Evolutionary conservation across 352 stramenopile species (phyloP).

Genomic region (Elongisporangium prolatum): DNA sequence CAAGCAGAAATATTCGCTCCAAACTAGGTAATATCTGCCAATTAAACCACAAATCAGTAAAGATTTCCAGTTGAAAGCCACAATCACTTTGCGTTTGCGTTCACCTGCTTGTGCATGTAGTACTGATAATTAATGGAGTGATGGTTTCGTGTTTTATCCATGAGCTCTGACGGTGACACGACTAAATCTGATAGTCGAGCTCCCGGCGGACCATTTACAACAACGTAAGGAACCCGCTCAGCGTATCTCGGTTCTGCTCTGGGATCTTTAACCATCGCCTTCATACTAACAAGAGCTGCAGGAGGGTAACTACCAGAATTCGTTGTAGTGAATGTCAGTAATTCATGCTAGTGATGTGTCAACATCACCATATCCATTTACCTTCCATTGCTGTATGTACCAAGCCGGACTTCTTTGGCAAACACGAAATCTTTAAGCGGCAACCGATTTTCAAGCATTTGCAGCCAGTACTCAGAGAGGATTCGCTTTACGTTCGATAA

Average conservation of each 20-base stretch:
- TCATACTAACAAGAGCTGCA: conserved; percentile 71
- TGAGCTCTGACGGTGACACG: conserved; percentile 70
- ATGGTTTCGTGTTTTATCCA: conserved; percentile 27
- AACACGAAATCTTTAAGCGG: conserved; percentile 81
- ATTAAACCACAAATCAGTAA: neutral
- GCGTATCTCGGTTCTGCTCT: conserved; percentile 76
- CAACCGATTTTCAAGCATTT: conserved; percentile 62
- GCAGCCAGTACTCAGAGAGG: conserved; percentile 57
- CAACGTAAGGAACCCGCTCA: conserved; percentile 88
- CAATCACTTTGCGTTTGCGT: too few relatives aligned
- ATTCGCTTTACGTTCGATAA: conserved; percentile 62
- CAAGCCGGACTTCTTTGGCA: conserved; percentile 80
- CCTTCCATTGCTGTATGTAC: conserved; percentile 69
- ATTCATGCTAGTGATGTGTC: neutral
- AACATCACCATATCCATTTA: conserved; percentile 6
- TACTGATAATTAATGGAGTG: conserved; percentile 90
- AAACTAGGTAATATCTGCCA: conserved; percentile 73
- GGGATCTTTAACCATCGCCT: conserved; percentile 75
- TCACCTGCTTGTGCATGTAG: conserved; percentile 89
- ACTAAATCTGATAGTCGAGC: conserved; percentile 89
- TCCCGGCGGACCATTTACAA: conserved; percentile 84
- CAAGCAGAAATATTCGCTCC: conserved; percentile 79
- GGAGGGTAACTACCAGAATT: conserved; percentile 52
- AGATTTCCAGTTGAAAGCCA: too few relatives aligned
- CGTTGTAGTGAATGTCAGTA: neutral